Evolutionary conservation across 176 grass and related monocot species (phyloP).

Genomic region (Aegilops umbellulata): DNA sequence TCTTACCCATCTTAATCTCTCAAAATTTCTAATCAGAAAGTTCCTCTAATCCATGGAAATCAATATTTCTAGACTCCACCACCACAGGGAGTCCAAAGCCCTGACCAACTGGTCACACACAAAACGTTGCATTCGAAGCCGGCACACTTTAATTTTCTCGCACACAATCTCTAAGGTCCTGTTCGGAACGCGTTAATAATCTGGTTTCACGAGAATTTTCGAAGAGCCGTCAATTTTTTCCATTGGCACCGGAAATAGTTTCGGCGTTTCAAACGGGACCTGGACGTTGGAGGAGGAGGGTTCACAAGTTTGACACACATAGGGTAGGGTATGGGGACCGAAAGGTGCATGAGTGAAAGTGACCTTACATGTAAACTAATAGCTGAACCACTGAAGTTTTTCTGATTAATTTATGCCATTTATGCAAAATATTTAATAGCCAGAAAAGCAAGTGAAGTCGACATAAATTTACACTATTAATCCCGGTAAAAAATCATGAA

Average conservation of each 20-base stretch:
- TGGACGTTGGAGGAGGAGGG: background rate
- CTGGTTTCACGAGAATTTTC: background rate
- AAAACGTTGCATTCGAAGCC: background rate
- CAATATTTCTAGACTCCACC: background rate
- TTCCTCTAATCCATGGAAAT: background rate
- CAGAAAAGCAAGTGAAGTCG: background rate
- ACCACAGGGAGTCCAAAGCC: background rate
- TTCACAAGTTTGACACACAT: background rate
- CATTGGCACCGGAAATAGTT: background rate
- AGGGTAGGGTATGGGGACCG: background rate
- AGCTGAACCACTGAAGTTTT: background rate
- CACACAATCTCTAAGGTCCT: background rate
- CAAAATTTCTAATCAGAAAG: slow-evolving; percentile 13
- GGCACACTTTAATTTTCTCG: background rate
- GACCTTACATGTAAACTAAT: background rate
- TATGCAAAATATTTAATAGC: background rate
- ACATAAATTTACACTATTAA: background rate
- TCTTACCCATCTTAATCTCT: slow-evolving; percentile 14
- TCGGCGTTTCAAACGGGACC: background rate
- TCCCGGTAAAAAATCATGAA: background rate
- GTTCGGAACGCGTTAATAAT: background rate
- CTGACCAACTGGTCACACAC: background rate
- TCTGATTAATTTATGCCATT: background rate
- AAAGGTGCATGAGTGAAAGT: background rate
- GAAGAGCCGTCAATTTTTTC: background rate